Evolutionary conservation across 2,329 filamentous ascomycete species (phyloP), one percentile per base, ranked within the genome.

Genomic region (Venturia carpophila): DNA sequence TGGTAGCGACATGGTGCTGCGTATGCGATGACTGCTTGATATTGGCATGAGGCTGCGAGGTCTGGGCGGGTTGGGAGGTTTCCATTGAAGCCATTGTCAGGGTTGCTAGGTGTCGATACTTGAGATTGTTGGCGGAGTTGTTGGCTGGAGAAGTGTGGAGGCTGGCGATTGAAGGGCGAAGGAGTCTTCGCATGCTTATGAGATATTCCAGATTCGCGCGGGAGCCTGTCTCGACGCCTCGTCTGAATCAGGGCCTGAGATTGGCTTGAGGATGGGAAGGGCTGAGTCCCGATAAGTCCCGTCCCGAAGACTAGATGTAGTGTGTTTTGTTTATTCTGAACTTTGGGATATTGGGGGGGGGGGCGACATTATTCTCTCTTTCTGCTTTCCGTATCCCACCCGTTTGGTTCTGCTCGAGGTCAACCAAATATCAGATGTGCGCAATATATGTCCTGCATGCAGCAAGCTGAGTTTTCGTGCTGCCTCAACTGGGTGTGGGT

Each of bases 1-100:
- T 72, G 63, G 73, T 67, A 45, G 73, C 69, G 68, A 70, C 64
- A 41, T 61, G 45, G 43, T 70, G 70, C 66, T 72, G 72, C 39
- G 68, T 69, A 68, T 70, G 68, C 66, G 24, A 19, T 10, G 64
- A 43, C 15, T 71, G 68, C 68, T 73, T 73, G 70, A 76, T 68
- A 71, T 75, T 73, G 62, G 73, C 71, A 55, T 70, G 69, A 30
- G 75, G 69, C 70, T 73, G 69, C 68, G 73, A 27, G 39, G 19
- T n/a, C 15, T 39, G 43, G 7, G 62, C 4, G 34, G 42, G 17
- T 27, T 63, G 62, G 1, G 62, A 63, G 15, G 42, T 15, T 27
- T 63, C 62, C 7, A 34, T n/a, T 21, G 62, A 63, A 37, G 45
- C 64, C 64, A 65, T 65, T 34, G 64, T 65, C 42, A 42, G 63